Evolutionary conservation across 2,329 filamentous ascomycete genomes (phyloP).

Genomic region (Emericellopsis cladophorae): DNA sequence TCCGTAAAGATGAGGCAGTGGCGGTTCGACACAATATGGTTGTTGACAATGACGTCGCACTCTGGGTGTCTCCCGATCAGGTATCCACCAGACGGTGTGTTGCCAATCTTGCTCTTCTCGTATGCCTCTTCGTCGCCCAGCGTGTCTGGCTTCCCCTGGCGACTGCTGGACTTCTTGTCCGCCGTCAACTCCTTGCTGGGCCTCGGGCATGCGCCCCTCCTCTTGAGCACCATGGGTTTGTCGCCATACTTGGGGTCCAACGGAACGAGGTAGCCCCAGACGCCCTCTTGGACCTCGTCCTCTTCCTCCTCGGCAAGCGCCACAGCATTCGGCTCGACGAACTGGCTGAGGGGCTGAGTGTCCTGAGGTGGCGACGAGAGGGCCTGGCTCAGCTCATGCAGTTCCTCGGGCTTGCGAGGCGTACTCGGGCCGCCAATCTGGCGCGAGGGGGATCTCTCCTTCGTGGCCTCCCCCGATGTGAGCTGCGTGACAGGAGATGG

Average conservation of each 20-base stretch:
- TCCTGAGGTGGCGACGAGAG: constrained; percentile 53
- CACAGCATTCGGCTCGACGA: constrained; percentile 56
- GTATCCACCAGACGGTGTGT: constrained; percentile 61
- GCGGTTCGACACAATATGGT: constrained; percentile 76
- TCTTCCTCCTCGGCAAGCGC: constrained; percentile 66
- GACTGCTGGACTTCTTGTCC: constrained; percentile 23
- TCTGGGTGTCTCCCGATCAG: constrained; percentile 87
- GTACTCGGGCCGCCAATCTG: constrained; percentile 37
- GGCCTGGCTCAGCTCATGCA: constrained; percentile 28
- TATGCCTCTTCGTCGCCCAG: constrained; percentile 46
- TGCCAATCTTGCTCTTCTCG: constrained; percentile 46
- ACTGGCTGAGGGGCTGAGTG: constrained; percentile 52
- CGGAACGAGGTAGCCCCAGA: constrained; percentile 92
- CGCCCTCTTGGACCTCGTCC: constrained; percentile 71
- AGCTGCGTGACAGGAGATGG: constrained; percentile 68
- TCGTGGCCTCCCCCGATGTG: constrained; percentile 32
- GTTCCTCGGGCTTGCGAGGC: constrained; percentile 36
- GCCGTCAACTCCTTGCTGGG: constrained; percentile 20
- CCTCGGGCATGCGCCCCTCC: constrained; percentile 56
- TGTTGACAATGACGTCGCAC: constrained; percentile 70
- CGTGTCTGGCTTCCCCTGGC: constrained; percentile 31
- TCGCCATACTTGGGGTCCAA: constrained; percentile 56
- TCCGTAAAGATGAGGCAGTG: constrained; percentile 59
- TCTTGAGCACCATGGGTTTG: constrained; percentile 61
- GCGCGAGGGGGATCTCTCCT: constrained; percentile 62